Evolutionary conservation across 1,284 basidiomycete genomes (phyloP).

Genomic region (Ganoderma resinaceum): DNA sequence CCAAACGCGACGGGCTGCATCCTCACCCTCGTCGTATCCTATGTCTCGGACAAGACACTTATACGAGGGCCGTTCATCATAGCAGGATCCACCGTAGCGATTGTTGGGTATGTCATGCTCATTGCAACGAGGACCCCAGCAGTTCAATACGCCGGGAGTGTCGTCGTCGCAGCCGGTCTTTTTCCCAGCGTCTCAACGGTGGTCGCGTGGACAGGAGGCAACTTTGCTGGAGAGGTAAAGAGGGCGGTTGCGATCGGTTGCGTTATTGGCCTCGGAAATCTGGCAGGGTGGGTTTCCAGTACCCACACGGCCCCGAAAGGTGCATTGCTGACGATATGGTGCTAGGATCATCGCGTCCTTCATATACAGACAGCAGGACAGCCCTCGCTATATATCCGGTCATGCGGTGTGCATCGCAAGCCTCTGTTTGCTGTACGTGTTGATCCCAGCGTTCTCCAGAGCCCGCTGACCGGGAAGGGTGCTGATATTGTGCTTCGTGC

Average conservation of each 20-base stretch:
- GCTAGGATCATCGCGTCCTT: constrained; percentile 26
- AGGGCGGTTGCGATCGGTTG: constrained; percentile 68
- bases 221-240: constrained; percentile 73
- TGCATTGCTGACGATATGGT: background rate
- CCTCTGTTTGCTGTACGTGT: constrained; percentile 15
- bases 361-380: constrained; percentile 28
- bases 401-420: constrained; percentile 23
- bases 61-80: constrained; percentile 65
- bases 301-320: background rate
- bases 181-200: constrained; percentile 70
- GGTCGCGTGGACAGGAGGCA: constrained; percentile 70
- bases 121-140: constrained; percentile 53
- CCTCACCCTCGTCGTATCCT: constrained; percentile 18
- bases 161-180: constrained; percentile 64
- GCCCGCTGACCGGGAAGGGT: background rate
- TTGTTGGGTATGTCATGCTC: constrained; percentile 69
- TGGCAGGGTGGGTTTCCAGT: constrained; percentile 46
- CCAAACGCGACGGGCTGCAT: constrained; percentile 26
- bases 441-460: background rate
- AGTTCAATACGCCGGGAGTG: constrained; percentile 65
- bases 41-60: constrained; percentile 17
- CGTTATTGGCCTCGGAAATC: constrained; percentile 71
- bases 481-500: background rate
- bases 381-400: constrained; percentile 25
- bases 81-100: constrained; percentile 53